Evolutionary conservation across 1,139 yeast species (phyloP), one percentile per base, ranked within the genome.

Genomic region (Pichia sp.): DNA sequence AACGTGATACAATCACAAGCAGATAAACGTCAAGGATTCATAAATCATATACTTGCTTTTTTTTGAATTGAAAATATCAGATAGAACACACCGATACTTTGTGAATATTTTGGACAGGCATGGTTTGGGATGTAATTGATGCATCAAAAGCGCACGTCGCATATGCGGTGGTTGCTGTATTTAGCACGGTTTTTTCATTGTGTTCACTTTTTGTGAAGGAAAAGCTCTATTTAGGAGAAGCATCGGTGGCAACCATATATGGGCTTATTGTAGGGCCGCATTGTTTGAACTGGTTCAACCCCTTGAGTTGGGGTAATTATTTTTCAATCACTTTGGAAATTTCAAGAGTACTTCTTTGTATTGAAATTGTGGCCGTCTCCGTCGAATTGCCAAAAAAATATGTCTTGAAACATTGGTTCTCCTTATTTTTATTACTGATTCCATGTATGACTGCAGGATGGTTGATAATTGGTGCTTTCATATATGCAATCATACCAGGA

Each of bases 361-460:
- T 92, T 45, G 97, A 92, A 67, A 92, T 92, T 57, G 95, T 92
- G 56, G 97, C 97, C 10, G 97, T 90, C 40, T 95, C 98, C 1
- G 97, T 92, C 37, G 97, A 92, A 65, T 71, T 92, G 64, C 98
- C 98, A 26, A 80, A 86, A 53, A 87, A 87, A 62, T 92, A 92
- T 64, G 85, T 92, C 92, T 72, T 81, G 55, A 82, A 79, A 55
- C 98, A 92, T 62, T 87, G 96, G 95, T 55, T 79, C 16, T 84
- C 95, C 1, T 94, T 92, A 31, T 66, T 81, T 16, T 72, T 87
- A 57, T 72, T 92, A 47, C 69, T 92, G 46, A 69, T 90, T 8
- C 97, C 97, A 0, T 95, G 88, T 34, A 92, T 92, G 98, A 85
- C 96, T 1, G 72, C 73, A 47, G 97, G 97, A 27, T 92, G 97